Evolutionary conservation across 2,329 filamentous ascomycete genomes (phyloP).

Genomic region (Nannizzia gypsea): DNA sequence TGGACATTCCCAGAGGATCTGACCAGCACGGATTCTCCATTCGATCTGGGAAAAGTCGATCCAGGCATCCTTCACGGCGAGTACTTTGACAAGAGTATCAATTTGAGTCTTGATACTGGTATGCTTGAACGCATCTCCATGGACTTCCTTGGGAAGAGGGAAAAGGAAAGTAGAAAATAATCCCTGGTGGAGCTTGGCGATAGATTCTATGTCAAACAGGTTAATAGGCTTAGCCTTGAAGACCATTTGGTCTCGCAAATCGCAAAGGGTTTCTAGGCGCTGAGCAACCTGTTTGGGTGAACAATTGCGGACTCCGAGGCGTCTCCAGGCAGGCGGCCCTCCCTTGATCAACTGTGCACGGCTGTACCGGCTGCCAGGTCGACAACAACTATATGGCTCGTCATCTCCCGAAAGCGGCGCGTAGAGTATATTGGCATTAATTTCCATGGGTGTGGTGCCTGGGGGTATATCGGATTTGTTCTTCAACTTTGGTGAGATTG

Average conservation of each 20-base stretch:
- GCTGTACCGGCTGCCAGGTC: conserved; percentile 26
- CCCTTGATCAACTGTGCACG: conserved; percentile 27
- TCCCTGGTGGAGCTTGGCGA: conserved; percentile 23
- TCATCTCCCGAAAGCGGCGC: conserved; percentile 8
- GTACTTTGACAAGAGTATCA: conserved; percentile 31
- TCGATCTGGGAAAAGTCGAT: conserved; percentile 37
- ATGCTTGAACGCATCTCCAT: conserved; percentile 8
- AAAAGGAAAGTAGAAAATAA: conserved; percentile 31
- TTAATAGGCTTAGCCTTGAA: conserved; percentile 22
- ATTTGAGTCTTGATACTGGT: conserved; percentile 36
- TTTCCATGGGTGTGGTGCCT: conserved; percentile 14
- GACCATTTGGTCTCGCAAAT: conserved; percentile 26
- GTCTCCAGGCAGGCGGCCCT: conserved; percentile 31
- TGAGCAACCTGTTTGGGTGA: conserved; percentile 24
- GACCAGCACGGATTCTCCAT: conserved; percentile 36
- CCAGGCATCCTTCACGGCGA: conserved; percentile 37
- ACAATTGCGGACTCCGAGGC: conserved; percentile 31
- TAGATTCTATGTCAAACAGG: conserved; percentile 26
- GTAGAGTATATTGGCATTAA: conserved; percentile 16
- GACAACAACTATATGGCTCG: conserved; percentile 27
- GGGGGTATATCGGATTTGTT: conserved; percentile 15
- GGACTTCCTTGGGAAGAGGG: conserved; percentile 23
- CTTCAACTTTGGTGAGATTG: conserved; percentile 23
- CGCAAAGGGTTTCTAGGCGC: conserved; percentile 25
- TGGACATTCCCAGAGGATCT: conserved; percentile 34